Conservation (phyloP, 257 asterid genomes). For the Solanum chilense region DNA sequence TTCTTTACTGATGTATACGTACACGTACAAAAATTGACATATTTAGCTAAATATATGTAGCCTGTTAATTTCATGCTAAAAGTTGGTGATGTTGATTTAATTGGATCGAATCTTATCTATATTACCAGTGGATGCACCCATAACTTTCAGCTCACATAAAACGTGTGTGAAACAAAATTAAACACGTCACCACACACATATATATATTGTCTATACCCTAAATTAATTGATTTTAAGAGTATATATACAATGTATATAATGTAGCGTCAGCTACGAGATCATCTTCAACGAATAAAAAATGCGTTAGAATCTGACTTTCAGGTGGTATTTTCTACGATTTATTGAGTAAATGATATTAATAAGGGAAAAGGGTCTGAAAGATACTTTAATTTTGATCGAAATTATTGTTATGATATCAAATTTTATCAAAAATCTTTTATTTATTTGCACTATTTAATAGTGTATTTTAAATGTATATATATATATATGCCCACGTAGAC, state of each 20-base stretch:
- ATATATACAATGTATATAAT: neutral
- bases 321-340: neutral
- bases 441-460: too few relatives aligned
- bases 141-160: neutral
- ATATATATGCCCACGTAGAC: fast-evolving
- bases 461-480: too few relatives aligned
- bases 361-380: neutral
- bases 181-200: neutral
- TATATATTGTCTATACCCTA: neutral
- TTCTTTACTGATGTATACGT: neutral
- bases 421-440: fast-evolving
- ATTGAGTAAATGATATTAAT: neutral
- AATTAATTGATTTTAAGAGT: neutral
- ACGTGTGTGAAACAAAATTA: neutral
- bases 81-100: neutral
- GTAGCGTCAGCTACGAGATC: neutral
- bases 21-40: neutral
- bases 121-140: neutral
- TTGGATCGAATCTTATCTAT: neutral
- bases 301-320: neutral
- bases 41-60: neutral
- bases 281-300: neutral
- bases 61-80: neutral
- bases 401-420: too few relatives aligned
- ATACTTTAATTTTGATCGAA: too few relatives aligned